phyloP scores from a whole-genome alignment of 75 land plant species.

The Picea glauca region DNA sequence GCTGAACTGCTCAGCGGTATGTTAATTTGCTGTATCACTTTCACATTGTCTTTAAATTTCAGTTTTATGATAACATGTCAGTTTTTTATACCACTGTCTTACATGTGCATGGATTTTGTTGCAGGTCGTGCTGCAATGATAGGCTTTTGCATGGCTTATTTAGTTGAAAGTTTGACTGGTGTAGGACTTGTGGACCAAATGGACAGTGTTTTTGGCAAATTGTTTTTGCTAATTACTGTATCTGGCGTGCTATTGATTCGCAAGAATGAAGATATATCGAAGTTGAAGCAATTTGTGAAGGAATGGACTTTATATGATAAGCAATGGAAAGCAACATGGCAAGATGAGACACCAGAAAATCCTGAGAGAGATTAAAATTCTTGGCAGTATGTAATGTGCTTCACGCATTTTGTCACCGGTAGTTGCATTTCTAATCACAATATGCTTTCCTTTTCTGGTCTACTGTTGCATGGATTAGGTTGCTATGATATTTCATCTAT shows the following conservation, averaged over 20 bases:
- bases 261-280: constrained; percentile 81
- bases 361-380: constrained; percentile 14
- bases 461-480: too few relatives aligned
- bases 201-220: constrained; percentile 89
- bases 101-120: background rate
- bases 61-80: too few relatives aligned
- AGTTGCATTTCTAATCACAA: too few relatives aligned
- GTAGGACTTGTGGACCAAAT: constrained; percentile 92
- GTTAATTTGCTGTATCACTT: constrained; percentile 1
- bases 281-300: constrained; percentile 55
- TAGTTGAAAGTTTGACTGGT: constrained; percentile 88
- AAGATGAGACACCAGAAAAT: constrained; percentile 46
- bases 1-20: constrained; percentile 90
- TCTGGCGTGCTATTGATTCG: constrained; percentile 74
- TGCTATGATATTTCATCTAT: too few relatives aligned
- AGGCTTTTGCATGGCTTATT: constrained; percentile 89
- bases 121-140: constrained; percentile 98
- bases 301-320: constrained; percentile 95
- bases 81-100: too few relatives aligned
- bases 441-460: too few relatives aligned
- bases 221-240: constrained; percentile 71
- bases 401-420: too few relatives aligned
- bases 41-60: background rate
- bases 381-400: too few relatives aligned
- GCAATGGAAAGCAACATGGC: constrained; percentile 99